These are phyloP conservation scores for Trichoderma aggressivum DNA, from an alignment of 2,329 filamentous ascomycete species.

Conservation along the genomic window DNA sequence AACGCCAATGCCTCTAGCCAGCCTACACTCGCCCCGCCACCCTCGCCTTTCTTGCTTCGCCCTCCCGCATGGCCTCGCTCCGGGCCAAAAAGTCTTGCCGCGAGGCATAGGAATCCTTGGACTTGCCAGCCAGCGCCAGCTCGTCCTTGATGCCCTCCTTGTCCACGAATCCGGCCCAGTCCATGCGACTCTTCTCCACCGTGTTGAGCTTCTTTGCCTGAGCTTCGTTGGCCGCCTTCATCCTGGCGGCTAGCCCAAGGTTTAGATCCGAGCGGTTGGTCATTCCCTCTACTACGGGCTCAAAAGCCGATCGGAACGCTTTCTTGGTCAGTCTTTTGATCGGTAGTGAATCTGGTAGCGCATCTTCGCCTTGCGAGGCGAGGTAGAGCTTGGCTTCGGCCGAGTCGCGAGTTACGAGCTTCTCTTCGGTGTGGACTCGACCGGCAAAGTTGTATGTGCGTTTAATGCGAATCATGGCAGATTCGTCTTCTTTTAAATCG, in stretches of 20 bases:
- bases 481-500: slow-evolving; percentile 24
- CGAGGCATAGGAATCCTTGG: slow-evolving; percentile 60
- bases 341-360: slow-evolving; percentile 28
- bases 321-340: slow-evolving; percentile 48
- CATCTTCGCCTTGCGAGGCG: slow-evolving; percentile 43
- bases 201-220: slow-evolving; percentile 65
- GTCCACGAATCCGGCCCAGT: slow-evolving; percentile 70
- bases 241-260: slow-evolving; percentile 50
- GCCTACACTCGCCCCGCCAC: slow-evolving; percentile 38
- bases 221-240: slow-evolving; percentile 46
- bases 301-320: slow-evolving; percentile 61
- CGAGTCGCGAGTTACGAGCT: slow-evolving; percentile 61
- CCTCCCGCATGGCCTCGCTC: slow-evolving; percentile 60
- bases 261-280: slow-evolving; percentile 54
- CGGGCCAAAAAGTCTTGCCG: slow-evolving; percentile 64
- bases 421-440: slow-evolving; percentile 68
- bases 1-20: slow-evolving; percentile 22
- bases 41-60: slow-evolving; percentile 55
- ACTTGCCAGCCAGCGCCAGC: slow-evolving; percentile 60
- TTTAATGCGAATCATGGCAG: slow-evolving; percentile 59
- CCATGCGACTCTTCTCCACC: slow-evolving; percentile 69
- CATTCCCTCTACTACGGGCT: slow-evolving; percentile 48
- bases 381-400: slow-evolving; percentile 65
- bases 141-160: slow-evolving; percentile 69
- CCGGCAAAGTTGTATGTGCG: slow-evolving; percentile 74